Percentiles rank a stretch among this genome's conserved stretches.
These are phyloP conservation scores for Sungouiella blattae DNA, from an alignment of 805 yeast genomes.

Conservation along the genomic window DNA sequence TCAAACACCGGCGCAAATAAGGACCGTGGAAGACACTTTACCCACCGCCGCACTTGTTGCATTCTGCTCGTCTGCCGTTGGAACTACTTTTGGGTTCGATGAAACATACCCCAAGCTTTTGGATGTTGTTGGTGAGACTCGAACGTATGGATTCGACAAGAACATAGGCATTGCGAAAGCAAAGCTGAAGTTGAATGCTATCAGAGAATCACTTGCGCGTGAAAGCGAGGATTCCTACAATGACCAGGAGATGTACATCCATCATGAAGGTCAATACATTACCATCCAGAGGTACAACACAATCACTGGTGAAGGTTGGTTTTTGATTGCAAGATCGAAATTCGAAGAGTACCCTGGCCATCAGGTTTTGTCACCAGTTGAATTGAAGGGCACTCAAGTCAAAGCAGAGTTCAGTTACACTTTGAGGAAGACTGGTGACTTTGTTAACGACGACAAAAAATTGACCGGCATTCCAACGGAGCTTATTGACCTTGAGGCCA, in stretches of 20 bases:
- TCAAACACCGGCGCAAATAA: conserved; percentile 80
- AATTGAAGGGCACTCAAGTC: conserved; percentile 58
- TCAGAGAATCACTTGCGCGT: conserved; percentile 55
- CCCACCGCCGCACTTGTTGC: conserved; percentile 95
- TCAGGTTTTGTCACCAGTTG: conserved; percentile 57
- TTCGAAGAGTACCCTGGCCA: conserved; percentile 45
- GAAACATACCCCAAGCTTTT: conserved; percentile 82
- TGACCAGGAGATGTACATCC: conserved; percentile 85
- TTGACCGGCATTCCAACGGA: conserved; percentile 67
- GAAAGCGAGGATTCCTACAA: conserved; percentile 53
- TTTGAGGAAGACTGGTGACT: conserved; percentile 52
- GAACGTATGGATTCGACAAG: conserved; percentile 52
- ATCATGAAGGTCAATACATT: conserved; percentile 88
- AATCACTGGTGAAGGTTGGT: conserved; percentile 83
- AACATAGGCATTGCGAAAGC: conserved; percentile 69
- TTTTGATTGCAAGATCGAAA: conserved; percentile 81
- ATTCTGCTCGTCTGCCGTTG: conserved; percentile 88
- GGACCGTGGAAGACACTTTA: conserved; percentile 90
- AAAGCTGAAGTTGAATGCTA: conserved; percentile 56
- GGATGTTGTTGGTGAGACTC: conserved; percentile 73
- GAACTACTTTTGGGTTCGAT: conserved; percentile 91
- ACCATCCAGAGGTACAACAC: conserved; percentile 87
- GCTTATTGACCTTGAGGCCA: conserved; percentile 49
- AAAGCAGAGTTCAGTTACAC: conserved; percentile 56
- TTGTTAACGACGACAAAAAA: conserved; percentile 31